Percentiles rank a stretch among this genome's conserved stretches.
phyloP scores from a whole-genome alignment of 345 rosid genomes.

The Hibiscus mutabilis region DNA sequence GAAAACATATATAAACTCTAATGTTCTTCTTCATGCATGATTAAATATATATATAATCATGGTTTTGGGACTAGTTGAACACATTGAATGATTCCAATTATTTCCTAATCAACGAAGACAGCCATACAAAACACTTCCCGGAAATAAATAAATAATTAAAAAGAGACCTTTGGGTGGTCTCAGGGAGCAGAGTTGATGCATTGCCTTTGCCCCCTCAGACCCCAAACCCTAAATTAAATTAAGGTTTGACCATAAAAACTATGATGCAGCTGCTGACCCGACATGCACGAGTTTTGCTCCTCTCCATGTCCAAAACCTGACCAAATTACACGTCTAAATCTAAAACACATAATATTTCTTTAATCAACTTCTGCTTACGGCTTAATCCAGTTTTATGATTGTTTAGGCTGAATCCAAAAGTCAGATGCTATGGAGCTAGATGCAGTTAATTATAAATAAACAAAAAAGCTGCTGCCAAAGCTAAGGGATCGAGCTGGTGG shows the following conservation, averaged over 20 bases:
- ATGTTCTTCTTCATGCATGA: neutral
- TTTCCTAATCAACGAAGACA: neutral
- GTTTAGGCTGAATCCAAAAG: neutral
- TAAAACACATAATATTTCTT: no score
- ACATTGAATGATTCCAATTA: neutral
- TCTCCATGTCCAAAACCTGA: neutral
- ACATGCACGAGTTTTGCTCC: neutral
- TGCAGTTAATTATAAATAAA: neutral
- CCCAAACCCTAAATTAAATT: neutral
- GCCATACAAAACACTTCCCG: neutral
- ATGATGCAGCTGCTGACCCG: slow-evolving; percentile 1
- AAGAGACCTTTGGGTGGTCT: neutral
- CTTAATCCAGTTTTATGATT: no score
- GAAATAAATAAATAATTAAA: neutral
- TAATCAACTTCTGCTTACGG: no score
- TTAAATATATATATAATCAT: neutral
- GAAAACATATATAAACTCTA: neutral
- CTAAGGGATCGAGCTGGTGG: neutral
- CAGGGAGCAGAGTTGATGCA: neutral
- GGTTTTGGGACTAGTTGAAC: neutral
- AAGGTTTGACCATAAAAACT: neutral
- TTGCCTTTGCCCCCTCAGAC: neutral
- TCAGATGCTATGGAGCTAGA: neutral
- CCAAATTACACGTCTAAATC: neutral
- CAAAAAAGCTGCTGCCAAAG: neutral